These are phyloP conservation scores for Ophiostoma fasciatum DNA, from an alignment of 2,329 filamentous ascomycete genomes.

Conservation along the genomic window DNA sequence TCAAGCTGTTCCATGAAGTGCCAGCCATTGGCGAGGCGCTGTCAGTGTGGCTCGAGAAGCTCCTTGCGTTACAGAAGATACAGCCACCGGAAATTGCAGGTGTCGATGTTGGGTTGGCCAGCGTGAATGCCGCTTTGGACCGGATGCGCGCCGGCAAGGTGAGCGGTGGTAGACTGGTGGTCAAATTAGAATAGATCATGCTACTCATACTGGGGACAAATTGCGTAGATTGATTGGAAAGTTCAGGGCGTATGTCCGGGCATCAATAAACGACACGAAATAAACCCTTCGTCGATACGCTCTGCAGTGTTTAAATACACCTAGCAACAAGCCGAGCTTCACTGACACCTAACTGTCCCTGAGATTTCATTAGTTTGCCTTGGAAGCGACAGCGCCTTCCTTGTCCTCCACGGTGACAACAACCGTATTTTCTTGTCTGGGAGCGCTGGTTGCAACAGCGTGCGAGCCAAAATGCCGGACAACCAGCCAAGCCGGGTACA, in stretches of 20 bases:
- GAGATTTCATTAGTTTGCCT: no score
- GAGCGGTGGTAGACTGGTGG: slow-evolving; percentile 55
- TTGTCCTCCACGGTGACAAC: no score
- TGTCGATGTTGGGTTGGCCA: slow-evolving; percentile 45
- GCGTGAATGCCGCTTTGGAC: slow-evolving; percentile 54
- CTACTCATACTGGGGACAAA: neutral
- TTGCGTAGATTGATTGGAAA: neutral
- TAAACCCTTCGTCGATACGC: no score
- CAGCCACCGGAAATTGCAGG: slow-evolving; percentile 50
- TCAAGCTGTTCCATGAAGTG: slow-evolving; percentile 61
- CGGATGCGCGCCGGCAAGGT: slow-evolving; percentile 50
- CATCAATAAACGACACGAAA: no score
- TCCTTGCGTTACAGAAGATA: slow-evolving; percentile 40
- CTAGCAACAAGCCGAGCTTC: no score
- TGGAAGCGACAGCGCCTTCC: no score
- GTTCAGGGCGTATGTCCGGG: no score
- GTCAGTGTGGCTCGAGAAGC: slow-evolving; percentile 49
- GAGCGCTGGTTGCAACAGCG: no score
- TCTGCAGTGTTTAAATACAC: no score
- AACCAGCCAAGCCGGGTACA: slow-evolving; percentile 53
- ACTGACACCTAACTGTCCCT: no score
- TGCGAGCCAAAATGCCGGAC: slow-evolving; percentile 36
- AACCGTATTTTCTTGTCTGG: no score
- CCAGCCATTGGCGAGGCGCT: slow-evolving; percentile 47
- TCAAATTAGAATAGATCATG: no score